Conservation (phyloP, 352 stramenopile species). For the Phytophthora meadii region DNA sequence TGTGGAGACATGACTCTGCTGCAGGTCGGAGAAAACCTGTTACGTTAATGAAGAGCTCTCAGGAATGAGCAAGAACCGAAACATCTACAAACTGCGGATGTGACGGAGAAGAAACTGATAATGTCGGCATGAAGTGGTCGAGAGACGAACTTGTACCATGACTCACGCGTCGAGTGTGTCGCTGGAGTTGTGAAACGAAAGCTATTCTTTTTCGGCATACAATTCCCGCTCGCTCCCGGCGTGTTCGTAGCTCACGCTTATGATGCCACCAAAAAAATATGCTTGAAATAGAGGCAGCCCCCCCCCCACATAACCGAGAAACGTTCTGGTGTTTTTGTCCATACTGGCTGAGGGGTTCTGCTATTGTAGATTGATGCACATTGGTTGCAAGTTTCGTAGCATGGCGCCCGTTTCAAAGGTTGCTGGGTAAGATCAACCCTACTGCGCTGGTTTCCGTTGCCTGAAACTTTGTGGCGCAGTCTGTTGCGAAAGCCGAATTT, state of each 20-base stretch:
- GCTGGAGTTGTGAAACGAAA: neutral
- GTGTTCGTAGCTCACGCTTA: slow-evolving; percentile 1
- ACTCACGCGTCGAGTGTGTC: neutral
- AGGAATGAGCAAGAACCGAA: neutral
- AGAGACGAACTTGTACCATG: neutral
- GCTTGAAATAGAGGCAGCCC: neutral
- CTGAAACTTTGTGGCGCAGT: neutral
- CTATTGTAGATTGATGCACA: neutral
- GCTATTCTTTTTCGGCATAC: neutral
- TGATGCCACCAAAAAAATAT: neutral
- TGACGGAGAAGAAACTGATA: neutral
- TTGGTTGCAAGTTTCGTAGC: neutral
- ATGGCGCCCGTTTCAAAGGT: neutral
- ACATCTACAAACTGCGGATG: neutral
- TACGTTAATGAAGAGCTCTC: no score
- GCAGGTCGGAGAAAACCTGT: neutral
- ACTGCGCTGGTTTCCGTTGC: no score
- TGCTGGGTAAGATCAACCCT: neutral
- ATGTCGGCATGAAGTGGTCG: neutral
- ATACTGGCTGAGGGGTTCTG: no score
- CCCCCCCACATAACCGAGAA: no score
- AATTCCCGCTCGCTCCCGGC: neutral
- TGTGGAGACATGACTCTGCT: neutral
- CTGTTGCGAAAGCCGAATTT: neutral
- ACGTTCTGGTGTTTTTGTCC: no score